Conservation (phyloP, 164 flowering plant genomes). For the Magnolia changhungtana region DNA sequence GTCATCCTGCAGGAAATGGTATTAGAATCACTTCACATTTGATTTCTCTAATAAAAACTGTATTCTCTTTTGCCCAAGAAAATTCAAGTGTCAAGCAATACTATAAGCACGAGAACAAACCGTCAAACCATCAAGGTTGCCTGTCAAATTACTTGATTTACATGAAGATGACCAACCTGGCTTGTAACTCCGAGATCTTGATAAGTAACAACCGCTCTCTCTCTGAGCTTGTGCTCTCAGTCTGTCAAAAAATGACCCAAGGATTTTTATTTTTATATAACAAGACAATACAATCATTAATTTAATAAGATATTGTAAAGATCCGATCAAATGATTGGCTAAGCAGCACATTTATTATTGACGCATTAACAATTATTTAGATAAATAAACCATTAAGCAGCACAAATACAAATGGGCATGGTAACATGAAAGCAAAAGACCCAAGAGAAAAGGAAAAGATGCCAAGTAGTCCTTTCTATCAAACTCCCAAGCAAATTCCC, state of each 20-base stretch:
- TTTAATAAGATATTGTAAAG: not conserved
- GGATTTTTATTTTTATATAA: not conserved
- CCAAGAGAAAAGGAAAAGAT: too few relatives aligned
- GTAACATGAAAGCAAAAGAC: too few relatives aligned
- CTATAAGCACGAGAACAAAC: not conserved
- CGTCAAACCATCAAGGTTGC: not conserved
- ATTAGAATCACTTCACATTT: constrained; percentile 3
- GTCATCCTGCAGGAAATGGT: constrained; percentile 50
- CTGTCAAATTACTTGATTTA: not conserved
- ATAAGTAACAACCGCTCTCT: constrained; percentile 61
- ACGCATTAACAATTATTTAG: too few relatives aligned
- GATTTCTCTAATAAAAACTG: not conserved
- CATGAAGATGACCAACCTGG: constrained; percentile 44
- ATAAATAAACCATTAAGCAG: too few relatives aligned
- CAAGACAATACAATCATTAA: not conserved
- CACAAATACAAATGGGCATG: too few relatives aligned
- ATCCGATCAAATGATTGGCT: not conserved
- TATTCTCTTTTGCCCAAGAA: not conserved
- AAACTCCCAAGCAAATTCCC: too few relatives aligned
- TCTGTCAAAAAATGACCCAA: constrained; percentile 31
- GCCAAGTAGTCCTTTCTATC: too few relatives aligned
- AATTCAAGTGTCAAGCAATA: not conserved
- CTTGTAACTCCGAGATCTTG: constrained; percentile 65
- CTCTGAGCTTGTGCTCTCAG: constrained; percentile 56
- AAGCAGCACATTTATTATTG: too few relatives aligned